These are phyloP conservation scores for Fallopia convolvulus DNA, from an alignment of 148 eudicot species.

Conservation along the genomic window DNA sequence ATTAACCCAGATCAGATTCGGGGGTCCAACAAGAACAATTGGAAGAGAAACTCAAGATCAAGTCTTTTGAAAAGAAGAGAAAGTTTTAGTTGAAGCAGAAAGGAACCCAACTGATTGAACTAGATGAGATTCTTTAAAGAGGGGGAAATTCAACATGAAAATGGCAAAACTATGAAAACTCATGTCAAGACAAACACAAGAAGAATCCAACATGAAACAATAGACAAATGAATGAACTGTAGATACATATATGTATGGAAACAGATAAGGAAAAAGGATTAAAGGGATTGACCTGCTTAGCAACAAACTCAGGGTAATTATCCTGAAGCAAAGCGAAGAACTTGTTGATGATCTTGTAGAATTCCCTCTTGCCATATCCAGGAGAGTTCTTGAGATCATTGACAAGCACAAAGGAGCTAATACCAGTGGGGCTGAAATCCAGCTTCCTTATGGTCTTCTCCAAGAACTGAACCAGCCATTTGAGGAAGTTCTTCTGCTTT, in stretches of 20 bases:
- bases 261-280: neutral
- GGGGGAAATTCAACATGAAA: too few species aligned
- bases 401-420: constrained; percentile 47
- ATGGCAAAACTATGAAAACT: neutral
- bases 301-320: constrained; percentile 71
- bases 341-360: constrained; percentile 48
- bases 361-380: constrained; percentile 52
- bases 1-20: constrained; percentile 11
- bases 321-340: constrained; percentile 56
- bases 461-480: constrained; percentile 50
- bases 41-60: too few species aligned
- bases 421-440: constrained; percentile 61
- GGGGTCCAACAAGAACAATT: too few species aligned
- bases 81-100: too few species aligned
- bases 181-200: neutral
- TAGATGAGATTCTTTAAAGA: too few species aligned
- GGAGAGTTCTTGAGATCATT: constrained; percentile 66
- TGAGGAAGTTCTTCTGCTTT: constrained; percentile 47
- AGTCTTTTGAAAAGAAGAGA: too few species aligned
- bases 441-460: constrained; percentile 55
- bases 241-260: neutral
- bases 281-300: constrained; percentile 48
- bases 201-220: constrained; percentile 5
- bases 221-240: neutral
- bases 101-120: too few species aligned